Base-by-base conservation (phyloP, 2,329 filamentous ascomycete species). In the Cordyceps fumosorosea region DNA sequence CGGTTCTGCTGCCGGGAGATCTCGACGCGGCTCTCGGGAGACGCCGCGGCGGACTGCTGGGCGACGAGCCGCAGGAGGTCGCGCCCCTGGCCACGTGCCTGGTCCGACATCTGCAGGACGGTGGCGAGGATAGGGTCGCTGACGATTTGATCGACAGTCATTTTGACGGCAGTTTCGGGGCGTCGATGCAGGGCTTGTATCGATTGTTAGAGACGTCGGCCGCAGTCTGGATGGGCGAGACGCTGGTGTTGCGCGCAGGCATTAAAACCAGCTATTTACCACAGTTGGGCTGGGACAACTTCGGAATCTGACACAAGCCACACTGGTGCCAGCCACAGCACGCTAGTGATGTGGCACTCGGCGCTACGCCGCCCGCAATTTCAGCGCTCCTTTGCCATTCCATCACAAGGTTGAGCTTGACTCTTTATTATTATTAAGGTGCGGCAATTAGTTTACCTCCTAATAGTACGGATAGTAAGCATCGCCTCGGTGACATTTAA, bases 1-100 rank as follows among this genome's bases (percentile, higher is more conserved):
- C 86, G 79, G 72, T 95, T 96, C 73, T 96, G 91, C 71, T 90
- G 86, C 70, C 86, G 89, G 8, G 88, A 87, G 34, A 90, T 80
- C 63, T 85, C 83, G 32, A 84, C 75, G 67, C 83, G 81, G 48
- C 79, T 78, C 40, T 83, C 78, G 24, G 77, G 72, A 8, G 78
- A 75, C 24, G 77, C 69, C 54, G 73, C 71, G 52, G 80, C 74
- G 54, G 80, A 74, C 51, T 80, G 78, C 34, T 37, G 40, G 14
- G 40, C 73, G 63, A 83, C 74, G 60, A 81, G 75, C 66, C 82
- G 80, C 64, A 91, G 79, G 62, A 92, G 81, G 29, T 79, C 78
- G 66, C 89, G 80, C 62, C 89, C 90, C 74, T 93, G 89, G 56
- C 86, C 78, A 67, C 89, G 87, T 18, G 90, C 87, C 65, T 89